phyloP scores from a whole-genome alignment of 495 filamentous ascomycete species.

The Neurospora hispaniola region DNA sequence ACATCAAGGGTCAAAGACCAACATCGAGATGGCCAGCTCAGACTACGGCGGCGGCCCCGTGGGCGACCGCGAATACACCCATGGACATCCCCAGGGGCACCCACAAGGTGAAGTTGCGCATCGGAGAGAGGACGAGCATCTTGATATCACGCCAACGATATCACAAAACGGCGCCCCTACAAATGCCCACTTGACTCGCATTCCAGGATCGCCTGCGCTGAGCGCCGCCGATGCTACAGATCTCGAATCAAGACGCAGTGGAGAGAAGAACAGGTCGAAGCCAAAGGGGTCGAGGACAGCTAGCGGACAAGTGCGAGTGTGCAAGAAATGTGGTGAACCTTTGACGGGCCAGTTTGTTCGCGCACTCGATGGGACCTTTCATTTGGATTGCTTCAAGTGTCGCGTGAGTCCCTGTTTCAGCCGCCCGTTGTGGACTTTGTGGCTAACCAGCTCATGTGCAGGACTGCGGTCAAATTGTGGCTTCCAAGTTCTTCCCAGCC shows the following conservation, averaged over 20 bases:
- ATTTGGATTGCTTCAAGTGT: slow-evolving; percentile 97
- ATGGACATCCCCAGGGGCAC: slow-evolving; percentile 8
- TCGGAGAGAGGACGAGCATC: slow-evolving; percentile 26
- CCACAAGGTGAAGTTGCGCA: slow-evolving; percentile 11
- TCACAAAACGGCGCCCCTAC: slow-evolving; percentile 26
- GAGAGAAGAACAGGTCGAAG: slow-evolving; percentile 38
- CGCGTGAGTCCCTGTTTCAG: slow-evolving; percentile 49
- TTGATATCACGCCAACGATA: slow-evolving; percentile 25
- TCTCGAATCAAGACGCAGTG: slow-evolving; percentile 29
- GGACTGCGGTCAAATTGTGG: slow-evolving; percentile 95
- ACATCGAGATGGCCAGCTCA: slow-evolving; percentile 18
- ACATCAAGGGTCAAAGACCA: slow-evolving; percentile 12
- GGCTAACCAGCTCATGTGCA: slow-evolving; percentile 27
- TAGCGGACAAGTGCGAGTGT: slow-evolving; percentile 51
- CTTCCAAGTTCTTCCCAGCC: slow-evolving; percentile 96
- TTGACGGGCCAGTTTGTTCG: slow-evolving; percentile 94
- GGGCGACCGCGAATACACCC: slow-evolving; percentile 12
- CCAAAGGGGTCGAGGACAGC: slow-evolving; percentile 34
- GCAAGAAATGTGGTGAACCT: slow-evolving; percentile 77
- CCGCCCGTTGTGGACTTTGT: slow-evolving; percentile 3
- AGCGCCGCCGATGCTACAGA: slow-evolving; percentile 25
- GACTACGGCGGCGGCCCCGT: slow-evolving; percentile 16
- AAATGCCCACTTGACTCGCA: slow-evolving; percentile 19
- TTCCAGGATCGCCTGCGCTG: slow-evolving; percentile 30
- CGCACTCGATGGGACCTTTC: slow-evolving; percentile 82